Evolutionary conservation across 495 filamentous ascomycete genomes (phyloP), one percentile per base, ranked within the genome.

Genomic region (Hypoxylon cercidicola): DNA sequence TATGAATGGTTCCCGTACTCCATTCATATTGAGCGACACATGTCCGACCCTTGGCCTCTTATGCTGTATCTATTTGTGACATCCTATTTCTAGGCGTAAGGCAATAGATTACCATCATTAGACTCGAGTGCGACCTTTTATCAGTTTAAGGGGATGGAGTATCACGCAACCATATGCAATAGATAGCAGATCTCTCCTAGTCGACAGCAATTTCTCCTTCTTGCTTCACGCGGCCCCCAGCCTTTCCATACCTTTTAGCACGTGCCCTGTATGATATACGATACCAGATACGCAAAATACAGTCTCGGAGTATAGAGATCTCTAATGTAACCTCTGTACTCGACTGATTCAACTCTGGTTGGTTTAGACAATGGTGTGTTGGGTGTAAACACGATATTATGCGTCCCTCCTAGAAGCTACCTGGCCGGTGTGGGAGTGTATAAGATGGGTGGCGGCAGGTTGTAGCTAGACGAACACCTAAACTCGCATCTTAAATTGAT

Each of bases 251-350:
- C 40, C 43, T 46, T 46, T 20, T 8, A 46, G 19, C 43, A 46
- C 43, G 43, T 46, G 43, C 18, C 23, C 13, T 13, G 19, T 46
- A 4, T 12, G 20, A 25, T 18, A 25, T 18, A n/a, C n/a, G n/a
- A n/a, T n/a, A n/a, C n/a, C 43, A 46, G 16, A 25, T 28, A 28
- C 19, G 43, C 18, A 25, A 23, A 46, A 46, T 46, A 18, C 19
- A 4, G 10, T 20, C 43, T 12, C 16, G 11, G 13, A 9, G 20
- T 23, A 10, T 20, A 46, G 16, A 13, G 20, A 10, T 21, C 19
- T 46, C 13, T 18, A 46, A 46, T 46, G 43, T 46, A 46, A 46
- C 43, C 43, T 20, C 5, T 25, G 19, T 18, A 46, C 19, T 23
- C 20, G 20, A 20, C 20, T 46, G 16, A 37, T 3, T 37, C 34